phyloP scores from a whole-genome alignment of 805 yeast species.

The Wickerhamomyces silvicola region DNA sequence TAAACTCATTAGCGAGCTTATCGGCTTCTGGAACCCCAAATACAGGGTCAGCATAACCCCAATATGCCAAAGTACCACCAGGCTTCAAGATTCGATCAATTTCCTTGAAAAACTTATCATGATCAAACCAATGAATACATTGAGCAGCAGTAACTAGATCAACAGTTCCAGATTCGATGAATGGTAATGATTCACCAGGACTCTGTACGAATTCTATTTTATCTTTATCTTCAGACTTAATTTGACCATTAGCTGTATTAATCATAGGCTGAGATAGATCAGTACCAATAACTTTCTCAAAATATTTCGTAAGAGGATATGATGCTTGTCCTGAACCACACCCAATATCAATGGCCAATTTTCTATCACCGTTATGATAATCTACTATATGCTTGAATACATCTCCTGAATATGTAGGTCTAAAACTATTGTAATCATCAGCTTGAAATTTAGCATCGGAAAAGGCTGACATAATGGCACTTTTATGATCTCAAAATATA shows the following conservation, averaged over 20 bases:
- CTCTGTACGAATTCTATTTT: slow-evolving; percentile 14
- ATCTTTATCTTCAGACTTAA: slow-evolving; percentile 7
- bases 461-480: slow-evolving; percentile 70
- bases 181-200: slow-evolving; percentile 22
- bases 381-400: slow-evolving; percentile 37
- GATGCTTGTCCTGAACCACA: slow-evolving; percentile 81
- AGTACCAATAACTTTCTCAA: slow-evolving; percentile 50
- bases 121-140: slow-evolving; percentile 81
- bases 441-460: slow-evolving; percentile 47
- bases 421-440: slow-evolving; percentile 42
- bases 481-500: no score
- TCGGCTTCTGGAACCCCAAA: slow-evolving; percentile 52
- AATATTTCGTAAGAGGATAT: slow-evolving; percentile 37
- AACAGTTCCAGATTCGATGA: slow-evolving; percentile 31
- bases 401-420: slow-evolving; percentile 61
- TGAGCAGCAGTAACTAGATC: slow-evolving; percentile 78
- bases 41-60: slow-evolving; percentile 75
- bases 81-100: slow-evolving; percentile 44
- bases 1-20: slow-evolving; percentile 42
- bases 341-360: slow-evolving; percentile 60
- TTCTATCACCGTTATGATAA: slow-evolving; percentile 35
- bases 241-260: slow-evolving; percentile 31
- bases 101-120: slow-evolving; percentile 43
- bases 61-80: slow-evolving; percentile 65
- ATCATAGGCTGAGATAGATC: slow-evolving; percentile 60